Evolutionary conservation across 805 yeast species (phyloP), one percentile per base, ranked within the genome.

Genomic region (Starmerella geochares): DNA sequence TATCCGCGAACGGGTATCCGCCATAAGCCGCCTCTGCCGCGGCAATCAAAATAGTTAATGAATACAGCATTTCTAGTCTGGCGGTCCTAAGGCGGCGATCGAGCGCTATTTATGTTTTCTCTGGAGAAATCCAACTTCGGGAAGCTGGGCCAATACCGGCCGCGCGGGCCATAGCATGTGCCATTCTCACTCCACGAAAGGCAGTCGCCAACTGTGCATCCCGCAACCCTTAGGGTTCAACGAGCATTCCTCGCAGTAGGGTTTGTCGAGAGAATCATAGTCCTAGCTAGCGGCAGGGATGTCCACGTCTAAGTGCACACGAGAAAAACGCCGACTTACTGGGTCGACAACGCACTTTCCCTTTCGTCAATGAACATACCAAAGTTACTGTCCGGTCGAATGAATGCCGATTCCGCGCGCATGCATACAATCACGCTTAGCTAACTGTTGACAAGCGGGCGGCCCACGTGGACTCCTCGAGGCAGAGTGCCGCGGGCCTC

Each of bases 1-100:
- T 36, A 11, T 32, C 45, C n/a, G 36, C 41, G 38, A 53, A 53
- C 19, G 55, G 55, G 11, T 44, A 42, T n/a, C 31, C 47, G 17
- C 47, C 47, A 17, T 35, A 32, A 13, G 47, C 39, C 4, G 47
- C 37, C 14, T 32, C 39, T 4, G 31, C 38, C 7, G 16, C 25
- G 10, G 38, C 37, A n/a, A 32, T 43, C 3, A 23, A 5, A 19
- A 43, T 21, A n/a, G 33, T 21, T 13, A 40, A 32, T 3, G 33
- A 25, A 13, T 6, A 23, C 11, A 38, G 5, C 42, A 38, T 38
- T 24, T 9, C 29, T 11, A 7, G 25, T 33, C 6, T n/a, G n/a
- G n/a, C n/a, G n/a, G n/a, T n/a, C n/a, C n/a, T n/a, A n/a, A n/a
- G n/a, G n/a, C n/a, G n/a, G n/a, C n/a, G n/a, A n/a, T n/a, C n/a